These are phyloP conservation scores for Penicillium maclennaniae DNA, from an alignment of 495 filamentous ascomycete genomes.

Conservation along the genomic window DNA sequence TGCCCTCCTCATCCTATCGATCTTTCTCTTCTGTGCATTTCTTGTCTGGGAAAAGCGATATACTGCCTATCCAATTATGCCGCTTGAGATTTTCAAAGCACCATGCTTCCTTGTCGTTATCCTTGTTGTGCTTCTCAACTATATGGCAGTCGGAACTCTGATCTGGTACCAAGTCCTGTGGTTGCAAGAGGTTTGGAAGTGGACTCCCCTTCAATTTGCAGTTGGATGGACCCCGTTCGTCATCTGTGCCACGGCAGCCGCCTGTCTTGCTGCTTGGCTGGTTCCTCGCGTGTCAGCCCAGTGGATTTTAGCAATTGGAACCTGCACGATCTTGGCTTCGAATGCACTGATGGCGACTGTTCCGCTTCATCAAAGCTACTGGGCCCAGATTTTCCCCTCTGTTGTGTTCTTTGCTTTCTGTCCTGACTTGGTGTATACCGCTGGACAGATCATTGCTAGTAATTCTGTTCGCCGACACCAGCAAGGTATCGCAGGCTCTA, in stretches of 20 bases:
- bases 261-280: constrained; percentile 45
- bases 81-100: constrained; percentile 47
- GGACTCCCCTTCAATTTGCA: constrained; percentile 20
- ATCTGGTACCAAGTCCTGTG: constrained; percentile 49
- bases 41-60: constrained; percentile 44
- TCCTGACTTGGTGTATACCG: constrained; percentile 50
- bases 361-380: constrained; percentile 47
- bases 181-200: constrained; percentile 40
- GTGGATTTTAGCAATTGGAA: constrained; percentile 48
- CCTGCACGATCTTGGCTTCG: constrained; percentile 33
- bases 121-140: constrained; percentile 45
- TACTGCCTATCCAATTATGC: constrained; percentile 44
- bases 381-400: constrained; percentile 49
- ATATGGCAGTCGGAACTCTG: constrained; percentile 48
- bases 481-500: constrained; percentile 47
- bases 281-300: constrained; percentile 47
- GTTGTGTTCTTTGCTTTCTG: constrained; percentile 42
- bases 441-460: constrained; percentile 52
- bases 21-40: constrained; percentile 39
- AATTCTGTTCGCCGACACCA: constrained; percentile 46
- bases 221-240: constrained; percentile 43
- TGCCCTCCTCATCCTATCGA: constrained; percentile 38
- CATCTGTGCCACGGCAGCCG: constrained; percentile 35
- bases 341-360: constrained; percentile 46
- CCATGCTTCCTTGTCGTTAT: constrained; percentile 48